Base-by-base conservation (phyloP, 169 alveolate genomes). In the Babesia microti region DNA sequence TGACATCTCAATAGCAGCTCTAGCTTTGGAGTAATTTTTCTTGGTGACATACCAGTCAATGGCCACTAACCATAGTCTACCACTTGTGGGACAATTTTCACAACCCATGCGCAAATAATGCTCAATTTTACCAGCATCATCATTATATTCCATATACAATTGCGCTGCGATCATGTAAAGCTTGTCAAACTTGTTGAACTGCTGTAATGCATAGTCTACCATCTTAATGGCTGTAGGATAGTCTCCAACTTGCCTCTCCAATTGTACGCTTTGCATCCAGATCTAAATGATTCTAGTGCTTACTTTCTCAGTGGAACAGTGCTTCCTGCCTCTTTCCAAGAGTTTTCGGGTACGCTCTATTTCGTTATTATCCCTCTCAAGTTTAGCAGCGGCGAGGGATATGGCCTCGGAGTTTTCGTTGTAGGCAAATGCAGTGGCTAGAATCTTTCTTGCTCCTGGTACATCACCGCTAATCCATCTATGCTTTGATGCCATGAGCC, bases 401-500 rank as follows among this genome's bases (percentile, higher is more conserved):
- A 84, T 87, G 24, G 81, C 84, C 72, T 89, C 95, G 23, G 84
- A 66, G 50, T 82, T 85, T 22, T 78, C 83, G 53, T 79, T 80
- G 39, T 84, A 84, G 32, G 84, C 48, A 54, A 73, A 81, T 5
- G 93, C 91, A 46, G 82, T 89, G 7, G 91, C 89, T 37, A 89
- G 61, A 9, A 84, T 84, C 49, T 65, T 59, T 6, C 97, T 76
- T 4, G 96, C 91, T 28, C 82, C 70, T 28, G 73, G 83, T 27
- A 82, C 80, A 40, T 87, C 91, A 15, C 91, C 91, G 48, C 82
- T 82, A 22, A 78, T 48, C 92, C 91, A 85, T 75, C 84, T 83
- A 52, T 87, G 91, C 56, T 84, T 85, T 23, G 95, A 92, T 4
- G 86, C 83, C 91, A 85, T 87, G 32, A 87, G 78, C 96, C 96